Evolutionary conservation across 1,139 yeast genomes (phyloP), one percentile per base, ranked within the genome.

Genomic region (Taphrina betulina): DNA sequence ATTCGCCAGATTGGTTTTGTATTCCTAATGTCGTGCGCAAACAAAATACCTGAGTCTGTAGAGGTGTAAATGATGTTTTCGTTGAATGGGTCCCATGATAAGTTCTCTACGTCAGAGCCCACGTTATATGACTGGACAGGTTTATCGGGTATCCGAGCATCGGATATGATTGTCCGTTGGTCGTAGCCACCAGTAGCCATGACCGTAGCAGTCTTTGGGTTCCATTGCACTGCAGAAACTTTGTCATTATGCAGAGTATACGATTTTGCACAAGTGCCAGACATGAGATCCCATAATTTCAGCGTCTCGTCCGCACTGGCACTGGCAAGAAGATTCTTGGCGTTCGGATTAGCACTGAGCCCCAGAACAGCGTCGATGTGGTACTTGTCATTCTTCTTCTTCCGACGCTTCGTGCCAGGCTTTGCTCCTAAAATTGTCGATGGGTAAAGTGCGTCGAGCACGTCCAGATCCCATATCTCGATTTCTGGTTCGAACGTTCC

Each of bases 401-500:
- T 69, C 51, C 65, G 65, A 23, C 59, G 60, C 34, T 60, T 62
- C 41, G 58, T 53, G 17, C 38, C 52, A 16, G 65, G 67, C 3
- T 65, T 64, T 22, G 63, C 60, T 3, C 98, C 98, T 60, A 92
- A 76, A 59, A 94, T 88, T 65, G 86, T 77, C 67, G 89, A 95
- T 16, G 99, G 99, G 77, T 87, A 92, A 24, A 95, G 94, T 66
- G 88, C 87, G 67, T 94, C 97, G 41, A 90, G 78, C 62, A 84
- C 83, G 70, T 92, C 98, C 65, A 92, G 75, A 71, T 92, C 88
- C 98, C 98, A 94, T 60, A 92, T 78, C 71, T 92, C 99, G 69
- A 92, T 92, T 67, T 86, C 95, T 36, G 98, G 98, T 65, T 92
- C 98, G 69, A 92, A 90, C 0, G 98, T 87, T 68, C 98, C 97